Percentiles rank a stretch among this genome's conserved stretches.
These are phyloP conservation scores for Bocquillonia castaneifolia DNA, from an alignment of 441 rosid genomes.

Conservation along the genomic window DNA sequence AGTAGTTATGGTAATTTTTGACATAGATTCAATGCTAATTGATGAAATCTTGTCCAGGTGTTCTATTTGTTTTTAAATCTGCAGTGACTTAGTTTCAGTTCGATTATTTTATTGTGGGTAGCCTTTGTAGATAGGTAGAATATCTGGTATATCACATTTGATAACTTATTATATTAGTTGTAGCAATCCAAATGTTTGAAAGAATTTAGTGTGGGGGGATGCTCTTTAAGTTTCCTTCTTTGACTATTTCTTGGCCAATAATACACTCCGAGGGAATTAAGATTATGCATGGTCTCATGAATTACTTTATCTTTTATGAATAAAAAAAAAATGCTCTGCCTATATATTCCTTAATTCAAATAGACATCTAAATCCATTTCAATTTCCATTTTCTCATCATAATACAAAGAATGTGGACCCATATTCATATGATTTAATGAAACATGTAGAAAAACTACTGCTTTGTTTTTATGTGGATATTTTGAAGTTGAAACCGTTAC, in stretches of 20 bases:
- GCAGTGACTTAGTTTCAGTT: neutral
- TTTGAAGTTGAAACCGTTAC: neutral
- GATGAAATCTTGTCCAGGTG: neutral
- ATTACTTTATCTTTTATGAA: no score
- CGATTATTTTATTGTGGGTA: neutral
- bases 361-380: neutral
- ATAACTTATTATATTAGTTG: neutral
- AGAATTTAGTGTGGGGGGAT: no score
- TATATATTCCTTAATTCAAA: neutral
- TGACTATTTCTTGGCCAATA: no score
- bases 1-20: neutral
- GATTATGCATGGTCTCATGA: neutral
- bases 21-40: neutral
- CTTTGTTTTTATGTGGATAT: neutral
- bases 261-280: neutral
- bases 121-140: neutral
- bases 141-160: neutral
- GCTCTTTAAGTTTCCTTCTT: no score
- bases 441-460: neutral
- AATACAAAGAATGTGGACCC: no score
- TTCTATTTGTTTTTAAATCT: neutral
- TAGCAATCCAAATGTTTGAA: neutral
- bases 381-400: neutral
- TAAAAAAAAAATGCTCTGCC: neutral
- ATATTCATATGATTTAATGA: neutral